A percentile compares a stretch with the other conserved stretches of the same genome.
Conservation (phyloP, 2,329 filamentous ascomycete genomes). For the Microcyclospora tardicrescens region DNA sequence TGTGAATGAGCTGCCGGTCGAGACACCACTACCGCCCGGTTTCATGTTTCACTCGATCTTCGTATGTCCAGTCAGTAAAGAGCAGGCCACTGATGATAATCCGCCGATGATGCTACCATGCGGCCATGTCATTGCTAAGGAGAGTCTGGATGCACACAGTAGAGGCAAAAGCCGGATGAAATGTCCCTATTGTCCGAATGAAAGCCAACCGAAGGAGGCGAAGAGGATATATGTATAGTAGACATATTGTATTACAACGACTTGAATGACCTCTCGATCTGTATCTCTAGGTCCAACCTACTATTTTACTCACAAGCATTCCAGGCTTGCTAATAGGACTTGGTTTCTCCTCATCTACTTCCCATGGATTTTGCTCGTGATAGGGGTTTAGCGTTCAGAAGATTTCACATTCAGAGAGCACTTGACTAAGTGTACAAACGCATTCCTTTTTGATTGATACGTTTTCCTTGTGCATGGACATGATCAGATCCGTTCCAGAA, state of each 20-base stretch:
- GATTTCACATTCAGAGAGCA: too few relatives aligned
- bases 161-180: conserved; percentile 69
- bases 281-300: too few relatives aligned
- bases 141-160: conserved; percentile 65
- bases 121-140: conserved; percentile 82
- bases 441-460: too few relatives aligned
- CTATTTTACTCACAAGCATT: too few relatives aligned
- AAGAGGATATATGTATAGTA: conserved; percentile 43
- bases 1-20: conserved; percentile 69
- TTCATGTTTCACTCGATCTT: conserved; percentile 89
- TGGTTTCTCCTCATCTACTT: too few relatives aligned
- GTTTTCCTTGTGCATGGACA: too few relatives aligned
- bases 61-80: conserved; percentile 92
- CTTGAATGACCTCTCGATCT: not conserved
- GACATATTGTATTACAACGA: not conserved
- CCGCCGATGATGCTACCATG: conserved; percentile 96
- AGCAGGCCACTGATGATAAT: conserved; percentile 84
- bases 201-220: conserved; percentile 67
- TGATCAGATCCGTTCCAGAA: too few relatives aligned
- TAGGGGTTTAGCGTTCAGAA: too few relatives aligned
- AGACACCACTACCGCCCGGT: conserved; percentile 50
- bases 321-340: too few relatives aligned
- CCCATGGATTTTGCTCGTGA: too few relatives aligned
- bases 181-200: conserved; percentile 87
- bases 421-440: too few relatives aligned